Conservation (phyloP, 1,284 basidiomycete genomes). For the Spongispora temasekensis region DNA sequence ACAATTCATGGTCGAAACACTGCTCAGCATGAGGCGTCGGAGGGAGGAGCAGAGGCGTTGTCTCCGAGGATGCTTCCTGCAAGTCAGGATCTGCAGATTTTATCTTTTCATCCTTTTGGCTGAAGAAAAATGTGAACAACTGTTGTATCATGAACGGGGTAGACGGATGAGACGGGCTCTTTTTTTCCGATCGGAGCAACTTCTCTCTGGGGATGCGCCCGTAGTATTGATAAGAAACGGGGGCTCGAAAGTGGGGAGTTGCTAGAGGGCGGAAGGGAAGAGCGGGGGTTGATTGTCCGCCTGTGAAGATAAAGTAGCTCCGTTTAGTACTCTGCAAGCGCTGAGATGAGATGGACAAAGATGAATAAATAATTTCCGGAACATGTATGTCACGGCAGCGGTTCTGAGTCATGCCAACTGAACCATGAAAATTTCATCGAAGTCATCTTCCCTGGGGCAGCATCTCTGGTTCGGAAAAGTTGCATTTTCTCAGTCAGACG, state of each 20-base stretch:
- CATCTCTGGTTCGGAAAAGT: not conserved
- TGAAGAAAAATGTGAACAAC: conserved; percentile 2
- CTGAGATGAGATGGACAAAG: not conserved
- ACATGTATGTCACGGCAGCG: not conserved
- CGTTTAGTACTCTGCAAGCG: not conserved
- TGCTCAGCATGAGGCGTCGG: conserved; percentile 50
- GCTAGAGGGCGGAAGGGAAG: not conserved
- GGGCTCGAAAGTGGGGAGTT: conserved; percentile 27
- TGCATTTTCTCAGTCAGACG: not conserved
- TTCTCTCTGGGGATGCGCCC: no score
- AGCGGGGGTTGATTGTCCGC: not conserved
- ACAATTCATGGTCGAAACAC: conserved; percentile 34
- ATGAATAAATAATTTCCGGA: not conserved
- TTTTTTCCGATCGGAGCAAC: no score
- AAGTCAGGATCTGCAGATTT: conserved; percentile 1
- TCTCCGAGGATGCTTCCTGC: conserved; percentile 16
- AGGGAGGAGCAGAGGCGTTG: conserved; percentile 45
- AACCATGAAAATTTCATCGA: not conserved
- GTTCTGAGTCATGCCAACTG: not conserved
- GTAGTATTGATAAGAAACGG: no score
- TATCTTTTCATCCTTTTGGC: not conserved
- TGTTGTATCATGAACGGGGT: conserved; percentile 1
- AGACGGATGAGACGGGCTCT: not conserved
- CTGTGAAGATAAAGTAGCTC: not conserved
- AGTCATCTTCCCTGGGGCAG: not conserved